Evolutionary conservation across 805 yeast species (phyloP).

Genomic region (Middelhovenomyces tepae): DNA sequence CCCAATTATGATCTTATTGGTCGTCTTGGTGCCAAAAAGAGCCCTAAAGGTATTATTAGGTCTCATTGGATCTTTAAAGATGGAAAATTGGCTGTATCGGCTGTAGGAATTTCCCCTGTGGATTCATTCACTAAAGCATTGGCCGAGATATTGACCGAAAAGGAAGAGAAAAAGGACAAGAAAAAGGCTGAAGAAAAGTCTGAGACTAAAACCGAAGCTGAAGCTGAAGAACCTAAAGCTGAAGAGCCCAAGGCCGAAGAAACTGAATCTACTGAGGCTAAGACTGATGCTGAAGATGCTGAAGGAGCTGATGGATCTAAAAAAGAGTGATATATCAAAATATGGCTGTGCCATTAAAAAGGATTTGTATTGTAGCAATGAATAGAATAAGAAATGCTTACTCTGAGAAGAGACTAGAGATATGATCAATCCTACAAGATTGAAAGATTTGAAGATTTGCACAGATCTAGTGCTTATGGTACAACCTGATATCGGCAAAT

Average conservation of each 20-base stretch:
- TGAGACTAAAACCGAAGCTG: not conserved
- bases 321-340: too few relatives aligned
- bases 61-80: constrained; percentile 88
- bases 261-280: constrained; percentile 3
- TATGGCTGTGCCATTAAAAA: too few relatives aligned
- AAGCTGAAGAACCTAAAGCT: constrained; percentile 3
- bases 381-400: too few relatives aligned
- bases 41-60: constrained; percentile 46
- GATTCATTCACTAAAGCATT: constrained; percentile 25
- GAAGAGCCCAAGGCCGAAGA: constrained; percentile 2
- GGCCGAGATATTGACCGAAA: constrained; percentile 12
- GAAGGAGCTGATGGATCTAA: constrained; percentile 1
- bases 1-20: constrained; percentile 62
- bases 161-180: not conserved
- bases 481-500: too few relatives aligned
- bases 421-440: too few relatives aligned
- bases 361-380: too few relatives aligned
- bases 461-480: too few relatives aligned
- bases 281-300: constrained; percentile 1
- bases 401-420: too few relatives aligned
- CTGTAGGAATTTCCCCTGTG: constrained; percentile 42
- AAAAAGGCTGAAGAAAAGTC: constrained; percentile 5
- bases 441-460: too few relatives aligned
- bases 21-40: constrained; percentile 73
- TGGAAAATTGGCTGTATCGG: constrained; percentile 53